These are phyloP conservation scores for Erythrobasidium hasegawianum DNA, from an alignment of 1,284 basidiomycete species.

Conservation along the genomic window DNA sequence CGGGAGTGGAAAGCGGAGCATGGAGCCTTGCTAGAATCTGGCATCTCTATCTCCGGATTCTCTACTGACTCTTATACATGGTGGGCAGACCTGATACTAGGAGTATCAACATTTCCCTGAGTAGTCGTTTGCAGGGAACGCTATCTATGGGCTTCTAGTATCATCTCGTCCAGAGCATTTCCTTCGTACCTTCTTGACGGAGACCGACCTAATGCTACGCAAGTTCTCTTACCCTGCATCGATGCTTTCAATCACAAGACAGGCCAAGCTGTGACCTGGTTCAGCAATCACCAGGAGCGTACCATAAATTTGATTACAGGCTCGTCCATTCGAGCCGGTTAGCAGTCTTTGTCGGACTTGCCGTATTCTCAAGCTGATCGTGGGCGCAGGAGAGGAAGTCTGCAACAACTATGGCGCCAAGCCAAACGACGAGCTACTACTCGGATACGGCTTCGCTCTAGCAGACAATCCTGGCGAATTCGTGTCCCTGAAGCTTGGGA, in stretches of 20 bases:
- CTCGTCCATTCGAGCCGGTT: constrained; percentile 34
- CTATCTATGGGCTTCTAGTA: constrained; percentile 32
- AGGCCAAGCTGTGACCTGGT: constrained; percentile 71
- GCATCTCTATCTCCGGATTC: not conserved
- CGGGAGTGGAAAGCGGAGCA: constrained; percentile 15
- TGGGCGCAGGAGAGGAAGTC: constrained; percentile 58
- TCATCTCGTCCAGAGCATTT: constrained; percentile 66
- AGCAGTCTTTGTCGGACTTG: constrained; percentile 40
- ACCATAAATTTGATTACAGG: constrained; percentile 41
- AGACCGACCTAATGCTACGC: constrained; percentile 56
- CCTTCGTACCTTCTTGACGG: constrained; percentile 69
- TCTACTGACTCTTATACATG: not conserved
- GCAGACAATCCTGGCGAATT: constrained; percentile 72
- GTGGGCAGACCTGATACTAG: not conserved
- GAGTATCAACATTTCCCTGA: not conserved
- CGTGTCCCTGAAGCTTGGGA: constrained; percentile 68
- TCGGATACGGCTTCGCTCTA: constrained; percentile 82
- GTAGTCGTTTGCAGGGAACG: constrained; percentile 14
- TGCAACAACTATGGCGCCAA: constrained; percentile 82
- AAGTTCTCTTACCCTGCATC: constrained; percentile 76
- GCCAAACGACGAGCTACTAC: constrained; percentile 77
- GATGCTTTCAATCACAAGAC: constrained; percentile 78
- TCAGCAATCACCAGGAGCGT: constrained; percentile 54
- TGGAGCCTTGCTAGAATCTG: not conserved
- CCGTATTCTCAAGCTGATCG: constrained; percentile 7